Conservation (phyloP, 1,284 basidiomycete species). For the Microbotryomycetes sp. region DNA sequence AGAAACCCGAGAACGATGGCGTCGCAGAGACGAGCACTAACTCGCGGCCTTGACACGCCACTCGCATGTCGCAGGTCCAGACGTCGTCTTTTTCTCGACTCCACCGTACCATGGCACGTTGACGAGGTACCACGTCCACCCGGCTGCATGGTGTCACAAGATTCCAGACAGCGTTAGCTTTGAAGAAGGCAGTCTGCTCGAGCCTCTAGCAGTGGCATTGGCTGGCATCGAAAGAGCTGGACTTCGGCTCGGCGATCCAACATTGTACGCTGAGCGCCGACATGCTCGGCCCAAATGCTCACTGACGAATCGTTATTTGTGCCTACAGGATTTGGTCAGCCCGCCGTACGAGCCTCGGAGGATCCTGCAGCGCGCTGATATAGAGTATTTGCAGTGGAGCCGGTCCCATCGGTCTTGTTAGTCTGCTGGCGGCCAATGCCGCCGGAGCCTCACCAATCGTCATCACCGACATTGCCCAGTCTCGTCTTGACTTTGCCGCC, state of each 20-base stretch:
- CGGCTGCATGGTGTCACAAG: conserved; percentile 50
- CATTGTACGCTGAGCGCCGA: conserved; percentile 41
- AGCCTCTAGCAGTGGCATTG: conserved; percentile 48
- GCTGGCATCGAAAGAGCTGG: conserved; percentile 49
- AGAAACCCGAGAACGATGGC: too few species aligned
- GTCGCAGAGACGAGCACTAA: too few species aligned
- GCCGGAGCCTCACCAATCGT: conserved; percentile 51
- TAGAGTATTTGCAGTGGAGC: conserved; percentile 41
- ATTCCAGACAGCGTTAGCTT: conserved; percentile 46
- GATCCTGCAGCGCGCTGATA: too few species aligned
- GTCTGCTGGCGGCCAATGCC: conserved; percentile 47
- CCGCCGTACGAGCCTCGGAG: too few species aligned
- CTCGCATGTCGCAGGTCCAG: conserved; percentile 37
- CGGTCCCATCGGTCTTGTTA: conserved; percentile 50
- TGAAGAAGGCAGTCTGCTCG: conserved; percentile 47
- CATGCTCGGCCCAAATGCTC: conserved; percentile 32
- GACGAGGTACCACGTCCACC: conserved; percentile 49
- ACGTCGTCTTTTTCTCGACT: conserved; percentile 47
- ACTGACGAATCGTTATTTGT: conserved; percentile 5
- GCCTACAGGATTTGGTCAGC: neutral
- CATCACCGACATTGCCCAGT: conserved; percentile 47
- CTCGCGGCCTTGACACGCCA: too few species aligned
- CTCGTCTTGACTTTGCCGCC: conserved; percentile 49
- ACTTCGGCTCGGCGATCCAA: conserved; percentile 46
- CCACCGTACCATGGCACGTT: conserved; percentile 47